phyloP scores from a whole-genome alignment of 2,329 filamentous ascomycete genomes.

The Penicillium sp. region DNA sequence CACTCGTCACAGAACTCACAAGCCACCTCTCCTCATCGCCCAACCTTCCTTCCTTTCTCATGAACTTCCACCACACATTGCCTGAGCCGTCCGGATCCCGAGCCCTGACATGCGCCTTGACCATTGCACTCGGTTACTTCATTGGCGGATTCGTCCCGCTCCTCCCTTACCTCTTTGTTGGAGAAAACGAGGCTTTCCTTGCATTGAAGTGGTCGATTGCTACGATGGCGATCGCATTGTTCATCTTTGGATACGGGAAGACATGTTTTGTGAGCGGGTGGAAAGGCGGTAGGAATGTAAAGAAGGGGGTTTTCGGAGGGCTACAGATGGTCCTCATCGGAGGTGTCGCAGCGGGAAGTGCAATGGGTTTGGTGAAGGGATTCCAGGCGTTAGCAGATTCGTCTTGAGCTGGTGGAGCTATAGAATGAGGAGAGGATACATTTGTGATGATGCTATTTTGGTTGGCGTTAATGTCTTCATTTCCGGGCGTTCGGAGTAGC shows the following conservation, averaged over 20 bases:
- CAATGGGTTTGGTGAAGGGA: slow-evolving; percentile 46
- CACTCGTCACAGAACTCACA: slow-evolving; percentile 42
- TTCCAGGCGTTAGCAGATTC: slow-evolving; percentile 40
- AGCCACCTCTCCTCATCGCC: slow-evolving; percentile 42
- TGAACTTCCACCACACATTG: slow-evolving; percentile 49
- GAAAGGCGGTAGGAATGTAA: slow-evolving; percentile 38
- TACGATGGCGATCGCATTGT: slow-evolving; percentile 55
- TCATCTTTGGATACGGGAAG: slow-evolving; percentile 59
- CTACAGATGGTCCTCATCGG: slow-evolving; percentile 49
- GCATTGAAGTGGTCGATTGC: slow-evolving; percentile 62
- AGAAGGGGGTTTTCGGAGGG: slow-evolving; percentile 40
- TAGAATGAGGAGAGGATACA: not conserved
- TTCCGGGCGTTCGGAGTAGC: not conserved
- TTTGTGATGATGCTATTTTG: not conserved
- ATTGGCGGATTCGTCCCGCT: slow-evolving; percentile 55
- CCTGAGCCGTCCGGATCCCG: slow-evolving; percentile 45
- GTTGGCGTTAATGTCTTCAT: not conserved
- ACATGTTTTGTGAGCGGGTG: slow-evolving; percentile 47
- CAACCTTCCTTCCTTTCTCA: slow-evolving; percentile 44
- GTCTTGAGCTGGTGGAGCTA: not conserved
- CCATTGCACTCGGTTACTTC: slow-evolving; percentile 48
- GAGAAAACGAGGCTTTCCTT: slow-evolving; percentile 82
- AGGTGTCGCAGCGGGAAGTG: slow-evolving; percentile 44
- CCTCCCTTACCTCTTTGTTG: slow-evolving; percentile 64
- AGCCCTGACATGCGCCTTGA: slow-evolving; percentile 44